Conservation (phyloP, 208 protist species). For the Trypanosoma melophagium region DNA sequence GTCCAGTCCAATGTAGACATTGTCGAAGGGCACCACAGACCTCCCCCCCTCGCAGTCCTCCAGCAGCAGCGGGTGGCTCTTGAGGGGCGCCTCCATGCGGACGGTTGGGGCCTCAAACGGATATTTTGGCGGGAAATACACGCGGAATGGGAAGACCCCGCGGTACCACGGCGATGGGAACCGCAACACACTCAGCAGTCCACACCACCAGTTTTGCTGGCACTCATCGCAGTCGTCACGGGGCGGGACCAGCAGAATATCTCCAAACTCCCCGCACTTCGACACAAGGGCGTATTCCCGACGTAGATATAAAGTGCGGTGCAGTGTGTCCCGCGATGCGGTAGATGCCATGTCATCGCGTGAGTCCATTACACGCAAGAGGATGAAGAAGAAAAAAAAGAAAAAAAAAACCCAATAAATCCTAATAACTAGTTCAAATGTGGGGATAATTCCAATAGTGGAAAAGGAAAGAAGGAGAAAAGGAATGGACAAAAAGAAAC, state of each 20-base stretch:
- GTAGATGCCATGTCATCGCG: not conserved
- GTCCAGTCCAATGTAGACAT: conserved; percentile 56
- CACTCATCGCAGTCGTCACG: conserved; percentile 2
- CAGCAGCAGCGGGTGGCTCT: conserved; percentile 63
- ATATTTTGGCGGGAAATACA: conserved; percentile 58
- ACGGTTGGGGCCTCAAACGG: conserved; percentile 66
- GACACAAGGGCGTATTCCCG: conserved; percentile 43
- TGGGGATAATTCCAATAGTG: not conserved
- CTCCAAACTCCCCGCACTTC: conserved; percentile 26
- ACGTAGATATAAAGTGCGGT: conserved; percentile 59
- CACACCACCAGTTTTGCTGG: not conserved
- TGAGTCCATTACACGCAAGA: not conserved
- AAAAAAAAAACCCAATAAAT: not conserved
- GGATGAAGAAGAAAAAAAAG: conserved; percentile 8
- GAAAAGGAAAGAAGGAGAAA: conserved; percentile 3
- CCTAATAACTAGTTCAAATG: too few relatives aligned
- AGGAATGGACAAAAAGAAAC: conserved; percentile 19
- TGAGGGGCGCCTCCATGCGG: conserved; percentile 36
- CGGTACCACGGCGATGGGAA: conserved; percentile 63
- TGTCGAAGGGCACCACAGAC: conserved; percentile 44
- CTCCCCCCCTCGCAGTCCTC: conserved; percentile 12
- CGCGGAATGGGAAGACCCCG: conserved; percentile 61
- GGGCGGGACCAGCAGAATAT: conserved; percentile 35
- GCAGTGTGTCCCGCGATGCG: conserved; percentile 37
- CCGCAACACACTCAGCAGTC: conserved; percentile 34